phyloP scores from a whole-genome alignment of 306 rosid species.

The Cicer chorassanicum region DNA sequence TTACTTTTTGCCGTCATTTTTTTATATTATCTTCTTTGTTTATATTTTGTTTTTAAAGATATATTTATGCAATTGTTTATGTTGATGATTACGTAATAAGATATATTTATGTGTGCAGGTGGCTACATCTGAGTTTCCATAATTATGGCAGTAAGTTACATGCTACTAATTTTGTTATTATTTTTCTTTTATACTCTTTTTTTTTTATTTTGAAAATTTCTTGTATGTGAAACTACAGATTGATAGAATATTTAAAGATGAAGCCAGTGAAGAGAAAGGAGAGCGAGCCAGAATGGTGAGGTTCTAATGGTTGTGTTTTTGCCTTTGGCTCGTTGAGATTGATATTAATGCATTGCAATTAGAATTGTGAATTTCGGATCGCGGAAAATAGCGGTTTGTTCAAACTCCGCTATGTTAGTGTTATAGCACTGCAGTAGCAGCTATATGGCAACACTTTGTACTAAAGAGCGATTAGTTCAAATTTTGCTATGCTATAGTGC shows the following conservation, averaged over 20 bases:
- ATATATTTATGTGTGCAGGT: slow-evolving; percentile 44
- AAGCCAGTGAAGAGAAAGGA: slow-evolving; percentile 95
- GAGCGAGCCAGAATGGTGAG: slow-evolving; percentile 97
- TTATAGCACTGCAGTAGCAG: no score
- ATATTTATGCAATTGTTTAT: no score
- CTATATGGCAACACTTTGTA: no score
- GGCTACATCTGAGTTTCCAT: slow-evolving; percentile 35
- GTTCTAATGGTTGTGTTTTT: not conserved
- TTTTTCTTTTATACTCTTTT: not conserved
- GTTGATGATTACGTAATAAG: slow-evolving; percentile 4
- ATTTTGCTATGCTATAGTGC: no score
- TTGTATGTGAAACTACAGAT: slow-evolving; percentile 49
- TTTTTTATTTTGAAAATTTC: slow-evolving; percentile 1
- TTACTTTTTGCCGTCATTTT: no score
- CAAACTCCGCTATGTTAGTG: no score
- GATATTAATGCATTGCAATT: not conserved
- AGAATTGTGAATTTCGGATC: no score
- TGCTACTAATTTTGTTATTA: not conserved
- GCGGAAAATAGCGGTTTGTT: no score
- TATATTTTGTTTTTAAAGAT: no score
- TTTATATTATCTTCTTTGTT: no score
- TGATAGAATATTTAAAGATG: slow-evolving; percentile 81
- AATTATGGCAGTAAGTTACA: slow-evolving; percentile 73
- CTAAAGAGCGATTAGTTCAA: no score
- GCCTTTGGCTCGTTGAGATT: not conserved